Conservation (phyloP, 208 protist genomes). For the Zelonia costaricensis region DNA sequence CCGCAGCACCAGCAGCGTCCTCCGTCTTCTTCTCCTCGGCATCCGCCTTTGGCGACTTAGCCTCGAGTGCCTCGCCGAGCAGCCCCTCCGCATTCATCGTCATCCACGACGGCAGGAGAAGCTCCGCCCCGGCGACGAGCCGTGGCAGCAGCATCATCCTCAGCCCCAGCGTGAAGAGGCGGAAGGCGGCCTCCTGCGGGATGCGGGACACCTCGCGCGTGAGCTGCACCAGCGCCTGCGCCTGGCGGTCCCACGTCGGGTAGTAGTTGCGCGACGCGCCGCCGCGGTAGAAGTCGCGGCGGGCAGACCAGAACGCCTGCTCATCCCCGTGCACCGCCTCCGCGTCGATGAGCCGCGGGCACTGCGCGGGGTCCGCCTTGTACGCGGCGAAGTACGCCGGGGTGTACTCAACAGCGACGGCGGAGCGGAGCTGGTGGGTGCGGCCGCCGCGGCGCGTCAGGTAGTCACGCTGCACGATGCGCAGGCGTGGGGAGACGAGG, state of each 20-base stretch:
- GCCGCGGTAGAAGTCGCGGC: slow-evolving; percentile 66
- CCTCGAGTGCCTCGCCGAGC: slow-evolving; percentile 33
- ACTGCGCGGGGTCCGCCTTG: slow-evolving; percentile 29
- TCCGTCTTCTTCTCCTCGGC: background rate
- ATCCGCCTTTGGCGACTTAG: slow-evolving; percentile 20
- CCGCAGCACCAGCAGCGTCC: background rate
- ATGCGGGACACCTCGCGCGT: slow-evolving; percentile 71
- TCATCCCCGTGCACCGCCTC: slow-evolving; percentile 84
- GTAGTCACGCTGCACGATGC: slow-evolving; percentile 68
- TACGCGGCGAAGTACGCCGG: slow-evolving; percentile 45
- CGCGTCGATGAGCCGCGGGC: slow-evolving; percentile 78
- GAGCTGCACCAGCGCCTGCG: slow-evolving; percentile 78
- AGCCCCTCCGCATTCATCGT: slow-evolving; percentile 58
- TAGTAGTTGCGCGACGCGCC: slow-evolving; percentile 40
- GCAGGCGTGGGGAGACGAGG: slow-evolving; percentile 52
- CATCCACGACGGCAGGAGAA: slow-evolving; percentile 73
- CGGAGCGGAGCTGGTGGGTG: slow-evolving; percentile 36
- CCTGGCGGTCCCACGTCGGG: slow-evolving; percentile 78
- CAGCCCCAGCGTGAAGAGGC: slow-evolving; percentile 72
- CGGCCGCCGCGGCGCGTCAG: slow-evolving; percentile 72
- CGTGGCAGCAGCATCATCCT: slow-evolving; percentile 76
- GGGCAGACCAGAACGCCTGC: slow-evolving; percentile 70
- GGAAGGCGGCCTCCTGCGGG: slow-evolving; percentile 83
- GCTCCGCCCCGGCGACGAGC: slow-evolving; percentile 43
- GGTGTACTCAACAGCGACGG: slow-evolving; percentile 68